phyloP scores from a whole-genome alignment of 169 alveolate genomes.

The Plasmodium blacklocki region DNA sequence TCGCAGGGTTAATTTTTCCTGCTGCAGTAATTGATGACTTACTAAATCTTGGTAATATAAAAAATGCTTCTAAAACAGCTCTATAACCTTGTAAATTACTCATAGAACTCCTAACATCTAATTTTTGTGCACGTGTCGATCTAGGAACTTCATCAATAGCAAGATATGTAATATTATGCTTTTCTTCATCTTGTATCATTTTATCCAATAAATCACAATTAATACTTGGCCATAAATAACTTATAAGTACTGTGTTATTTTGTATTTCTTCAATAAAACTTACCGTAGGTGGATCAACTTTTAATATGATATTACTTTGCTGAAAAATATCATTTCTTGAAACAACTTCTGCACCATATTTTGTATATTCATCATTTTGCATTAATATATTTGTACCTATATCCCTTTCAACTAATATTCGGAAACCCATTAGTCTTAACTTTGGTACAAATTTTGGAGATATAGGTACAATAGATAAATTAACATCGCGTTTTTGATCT shows the following conservation, averaged over 20 bases:
- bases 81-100: conserved; percentile 95
- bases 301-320: conserved; percentile 84
- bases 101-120: conserved; percentile 93
- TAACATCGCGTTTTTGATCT: background rate
- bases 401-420: conserved; percentile 87
- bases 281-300: conserved; percentile 86
- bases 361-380: conserved; percentile 79
- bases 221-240: conserved; percentile 89
- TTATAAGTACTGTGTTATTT: conserved; percentile 83
- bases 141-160: conserved; percentile 95
- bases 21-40: conserved; percentile 94
- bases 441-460: conserved; percentile 89
- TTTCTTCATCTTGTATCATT: conserved; percentile 78
- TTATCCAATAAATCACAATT: conserved; percentile 75
- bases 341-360: conserved; percentile 84
- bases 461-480: conserved; percentile 83
- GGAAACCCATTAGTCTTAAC: conserved; percentile 87
- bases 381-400: conserved; percentile 89
- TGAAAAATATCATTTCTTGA: conserved; percentile 79
- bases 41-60: conserved; percentile 90
- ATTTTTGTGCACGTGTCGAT: conserved; percentile 93
- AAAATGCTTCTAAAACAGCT: conserved; percentile 95
- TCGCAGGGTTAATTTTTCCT: conserved; percentile 94
- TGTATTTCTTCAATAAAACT: conserved; percentile 83
- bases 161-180: conserved; percentile 82